Base-by-base conservation (phyloP, 805 yeast species). In the Candida dendrica region DNA sequence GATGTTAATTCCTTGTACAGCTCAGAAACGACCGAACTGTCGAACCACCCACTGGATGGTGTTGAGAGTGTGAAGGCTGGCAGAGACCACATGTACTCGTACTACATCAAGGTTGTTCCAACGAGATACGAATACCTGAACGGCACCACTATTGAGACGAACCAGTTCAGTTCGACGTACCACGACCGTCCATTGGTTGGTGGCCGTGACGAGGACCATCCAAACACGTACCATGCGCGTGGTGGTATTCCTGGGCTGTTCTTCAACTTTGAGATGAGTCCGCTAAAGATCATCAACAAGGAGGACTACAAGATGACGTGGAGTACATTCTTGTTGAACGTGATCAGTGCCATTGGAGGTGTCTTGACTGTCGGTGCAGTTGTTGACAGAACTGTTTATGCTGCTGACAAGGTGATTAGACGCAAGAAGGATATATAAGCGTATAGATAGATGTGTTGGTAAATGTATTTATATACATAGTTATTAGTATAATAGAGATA, bases 231-330 rank as follows among this genome's bases (percentile, higher is more conserved):
- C 19, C 93, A 84, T 49, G 75, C 82, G 2, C 68, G 77, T 42
- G 96, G 97, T 15, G 98, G 98, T 7, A 68, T 84, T 14, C 98
- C 98, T 0, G 96, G 97, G 4, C 72, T 89, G 3, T 87, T 80
- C 61, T 77, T 93, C 66, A 70, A 81, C 53, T 90, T 90, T 64
- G 98, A 93, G 55, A 89, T 93, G 61, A 81, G 95, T 43, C 96
- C 98, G 10, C 71, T 93, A 69, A 88, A 89, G 59, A 89, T 93
- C 40, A 85, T 90, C 55, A 88, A 91, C 64, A 72, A 77, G 44
- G 95, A 93, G 61, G 80, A 65, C 38, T 70, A 69, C 44, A 59
- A 61, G 15, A 83, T 81, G 58, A 74, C 93, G 2, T 84, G 93
- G 81, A 81, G 90, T 26, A 85, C 89, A 2, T 89, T 90, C 58